phyloP scores from a whole-genome alignment of 768 basidiomycete species.

The Russula brevipes region DNA sequence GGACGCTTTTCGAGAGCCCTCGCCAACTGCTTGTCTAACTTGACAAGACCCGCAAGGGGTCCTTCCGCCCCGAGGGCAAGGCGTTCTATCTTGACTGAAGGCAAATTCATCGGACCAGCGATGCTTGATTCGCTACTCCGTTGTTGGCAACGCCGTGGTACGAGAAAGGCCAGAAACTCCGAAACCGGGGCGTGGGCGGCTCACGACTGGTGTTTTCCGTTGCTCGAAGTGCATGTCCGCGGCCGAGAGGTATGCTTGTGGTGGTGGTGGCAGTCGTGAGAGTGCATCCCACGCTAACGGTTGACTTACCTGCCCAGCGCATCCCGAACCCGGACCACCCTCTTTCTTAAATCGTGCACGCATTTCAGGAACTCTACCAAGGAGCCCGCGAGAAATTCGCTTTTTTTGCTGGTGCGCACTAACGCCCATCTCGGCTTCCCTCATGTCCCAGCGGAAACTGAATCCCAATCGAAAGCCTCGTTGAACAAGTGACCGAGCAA shows the following conservation, averaged over 20 bases:
- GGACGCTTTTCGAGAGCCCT: not conserved
- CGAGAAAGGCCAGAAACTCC: not conserved
- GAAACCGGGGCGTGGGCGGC: not conserved
- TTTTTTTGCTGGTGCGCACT: not conserved
- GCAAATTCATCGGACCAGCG: not conserved
- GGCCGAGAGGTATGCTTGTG: not conserved
- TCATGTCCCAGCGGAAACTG: not conserved
- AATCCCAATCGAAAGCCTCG: not conserved
- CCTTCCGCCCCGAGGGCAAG: conserved; percentile 2
- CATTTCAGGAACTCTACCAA: conserved; percentile 1
- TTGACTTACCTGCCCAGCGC: conserved; percentile 35
- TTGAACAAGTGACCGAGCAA: not conserved
- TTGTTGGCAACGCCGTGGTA: not conserved
- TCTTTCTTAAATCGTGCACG: not conserved
- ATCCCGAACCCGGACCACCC: conserved; percentile 2
- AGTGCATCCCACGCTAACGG: conserved; percentile 42
- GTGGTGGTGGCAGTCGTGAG: not conserved
- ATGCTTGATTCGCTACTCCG: no score
- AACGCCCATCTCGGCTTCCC: not conserved
- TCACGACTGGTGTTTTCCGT: not conserved
- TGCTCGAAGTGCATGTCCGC: not conserved
- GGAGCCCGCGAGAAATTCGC: conserved; percentile 11
- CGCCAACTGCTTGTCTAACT: not conserved
- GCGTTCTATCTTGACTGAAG: conserved; percentile 1
- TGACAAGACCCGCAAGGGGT: conserved; percentile 2